Percentiles rank a stretch among this genome's conserved stretches.
These are phyloP conservation scores for Caryocar brasiliense DNA, from an alignment of 441 rosid genomes.

Conservation along the genomic window DNA sequence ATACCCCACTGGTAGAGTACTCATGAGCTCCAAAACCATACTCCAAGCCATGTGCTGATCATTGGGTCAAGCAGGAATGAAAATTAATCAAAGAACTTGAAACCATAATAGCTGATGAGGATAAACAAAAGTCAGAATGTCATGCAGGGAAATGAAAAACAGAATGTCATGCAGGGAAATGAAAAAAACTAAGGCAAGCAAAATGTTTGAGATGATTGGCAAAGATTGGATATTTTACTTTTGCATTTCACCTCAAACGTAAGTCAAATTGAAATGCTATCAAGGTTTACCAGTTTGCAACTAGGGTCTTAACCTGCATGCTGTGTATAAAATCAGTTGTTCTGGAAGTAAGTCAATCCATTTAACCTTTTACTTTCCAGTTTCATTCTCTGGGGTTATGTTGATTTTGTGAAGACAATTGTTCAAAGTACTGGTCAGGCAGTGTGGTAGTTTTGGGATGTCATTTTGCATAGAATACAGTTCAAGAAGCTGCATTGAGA, in stretches of 20 bases:
- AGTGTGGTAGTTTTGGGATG: no score
- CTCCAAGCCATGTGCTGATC: slow-evolving; percentile 73
- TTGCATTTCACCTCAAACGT: background rate
- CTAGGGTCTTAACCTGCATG: no score
- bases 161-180: background rate
- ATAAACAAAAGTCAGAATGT: background rate
- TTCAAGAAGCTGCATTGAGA: no score
- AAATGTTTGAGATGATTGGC: background rate
- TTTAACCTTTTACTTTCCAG: no score
- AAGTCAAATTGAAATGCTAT: background rate
- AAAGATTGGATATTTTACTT: no score
- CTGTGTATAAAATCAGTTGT: no score
- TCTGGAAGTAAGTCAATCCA: no score
- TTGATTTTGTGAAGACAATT: no score
- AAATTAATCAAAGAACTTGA: background rate
- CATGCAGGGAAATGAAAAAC: background rate
- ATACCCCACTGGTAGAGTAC: slow-evolving; percentile 71
- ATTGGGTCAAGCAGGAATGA: slow-evolving; percentile 11
- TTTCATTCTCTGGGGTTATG: no score
- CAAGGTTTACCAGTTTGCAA: background rate
- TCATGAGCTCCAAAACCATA: slow-evolving; percentile 96
- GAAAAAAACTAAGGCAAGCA: background rate
- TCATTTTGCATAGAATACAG: no score
- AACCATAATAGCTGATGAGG: background rate
- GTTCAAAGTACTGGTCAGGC: no score